A percentile compares a stretch with the other conserved stretches of the same genome.
Conservation (phyloP, 2,329 filamentous ascomycete species). For the Arthrobotrys pseudoclavata region DNA sequence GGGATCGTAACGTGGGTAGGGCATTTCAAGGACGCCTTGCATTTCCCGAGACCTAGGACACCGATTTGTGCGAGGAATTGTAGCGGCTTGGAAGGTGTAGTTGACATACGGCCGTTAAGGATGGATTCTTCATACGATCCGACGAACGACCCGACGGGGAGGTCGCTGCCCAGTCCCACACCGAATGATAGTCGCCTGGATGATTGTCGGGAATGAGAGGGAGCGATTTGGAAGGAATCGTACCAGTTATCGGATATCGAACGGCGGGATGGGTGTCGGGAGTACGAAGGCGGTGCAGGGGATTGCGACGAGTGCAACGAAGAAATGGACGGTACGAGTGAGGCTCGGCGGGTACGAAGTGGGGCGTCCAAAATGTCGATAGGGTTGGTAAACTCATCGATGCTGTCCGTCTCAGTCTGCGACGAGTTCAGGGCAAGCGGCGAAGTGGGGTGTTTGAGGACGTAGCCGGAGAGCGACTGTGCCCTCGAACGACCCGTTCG, state of each 20-base stretch:
- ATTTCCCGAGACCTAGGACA: constrained; percentile 88
- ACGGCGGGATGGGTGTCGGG: constrained; percentile 78
- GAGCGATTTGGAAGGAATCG: constrained; percentile 65
- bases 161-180: constrained; percentile 77
- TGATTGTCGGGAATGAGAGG: constrained; percentile 70
- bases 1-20: constrained; percentile 90
- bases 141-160: constrained; percentile 94
- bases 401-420: constrained; percentile 59
- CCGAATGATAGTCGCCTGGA: constrained; percentile 77
- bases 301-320: constrained; percentile 67
- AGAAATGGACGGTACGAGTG: constrained; percentile 76
- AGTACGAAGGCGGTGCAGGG: constrained; percentile 51
- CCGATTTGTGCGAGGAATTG: constrained; percentile 96
- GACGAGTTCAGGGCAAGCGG: constrained; percentile 82
- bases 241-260: constrained; percentile 71
- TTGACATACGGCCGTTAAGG: constrained; percentile 94
- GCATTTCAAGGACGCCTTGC: constrained; percentile 85
- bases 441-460: constrained; percentile 89
- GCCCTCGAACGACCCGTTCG: constrained; percentile 64
- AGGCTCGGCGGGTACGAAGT: constrained; percentile 76
- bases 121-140: constrained; percentile 99
- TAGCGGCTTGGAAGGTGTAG: constrained; percentile 89
- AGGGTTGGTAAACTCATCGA: constrained; percentile 74
- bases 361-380: constrained; percentile 65
- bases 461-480: constrained; percentile 80